Evolutionary conservation across 805 yeast species (phyloP).

Genomic region (Vanderwaltozyma tropicalis): DNA sequence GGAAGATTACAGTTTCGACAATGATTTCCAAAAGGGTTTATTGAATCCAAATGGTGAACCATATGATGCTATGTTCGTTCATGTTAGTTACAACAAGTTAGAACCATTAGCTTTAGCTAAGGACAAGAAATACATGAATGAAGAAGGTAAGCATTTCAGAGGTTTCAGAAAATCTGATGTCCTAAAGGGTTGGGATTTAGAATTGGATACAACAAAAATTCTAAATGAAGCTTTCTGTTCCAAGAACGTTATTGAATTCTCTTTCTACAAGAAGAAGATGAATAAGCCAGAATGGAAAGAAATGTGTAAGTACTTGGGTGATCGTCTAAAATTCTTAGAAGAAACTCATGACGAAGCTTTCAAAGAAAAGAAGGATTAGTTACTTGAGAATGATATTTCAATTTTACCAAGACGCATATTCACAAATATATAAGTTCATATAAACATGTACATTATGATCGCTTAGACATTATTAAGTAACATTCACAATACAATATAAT

Average conservation of each 20-base stretch:
- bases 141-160: constrained; percentile 19
- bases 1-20: constrained; percentile 8
- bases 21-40: constrained; percentile 6
- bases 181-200: constrained; percentile 19
- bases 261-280: constrained; percentile 7
- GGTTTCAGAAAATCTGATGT: constrained; percentile 9
- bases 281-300: constrained; percentile 9
- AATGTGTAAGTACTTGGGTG: constrained; percentile 16
- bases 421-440: too few species aligned
- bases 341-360: constrained; percentile 3
- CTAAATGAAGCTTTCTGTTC: constrained; percentile 13
- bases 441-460: too few species aligned
- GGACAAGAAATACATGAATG: constrained; percentile 9
- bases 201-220: constrained; percentile 14
- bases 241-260: constrained; percentile 8
- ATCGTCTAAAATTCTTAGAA: constrained; percentile 10
- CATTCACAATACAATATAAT: too few species aligned
- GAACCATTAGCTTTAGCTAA: constrained; percentile 24
- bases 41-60: constrained; percentile 9
- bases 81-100: constrained; percentile 30
- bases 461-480: too few species aligned
- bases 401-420: too few species aligned
- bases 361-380: too few species aligned
- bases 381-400: too few species aligned
- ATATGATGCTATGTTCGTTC: constrained; percentile 27